Evolutionary conservation across 2,329 filamentous ascomycete genomes (phyloP).

Genomic region (Neopestalotiopsis clavispora): DNA sequence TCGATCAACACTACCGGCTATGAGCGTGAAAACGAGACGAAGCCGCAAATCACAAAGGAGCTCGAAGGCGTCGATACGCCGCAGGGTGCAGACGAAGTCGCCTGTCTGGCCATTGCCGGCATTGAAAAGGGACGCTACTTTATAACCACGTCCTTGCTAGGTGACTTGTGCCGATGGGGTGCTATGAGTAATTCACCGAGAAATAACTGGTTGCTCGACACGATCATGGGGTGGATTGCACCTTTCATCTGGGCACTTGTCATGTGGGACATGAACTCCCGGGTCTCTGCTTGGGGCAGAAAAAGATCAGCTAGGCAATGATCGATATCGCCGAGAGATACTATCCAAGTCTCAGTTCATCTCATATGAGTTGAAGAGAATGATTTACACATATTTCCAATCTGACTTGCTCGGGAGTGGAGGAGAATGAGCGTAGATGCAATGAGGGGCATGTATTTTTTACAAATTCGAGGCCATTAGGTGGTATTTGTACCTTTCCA

Average conservation of each 20-base stretch:
- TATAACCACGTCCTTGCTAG: conserved; percentile 74
- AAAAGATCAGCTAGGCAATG: not conserved
- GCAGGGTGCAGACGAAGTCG: conserved; percentile 78
- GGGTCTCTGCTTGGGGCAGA: conserved; percentile 58
- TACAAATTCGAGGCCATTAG: too few relatives aligned
- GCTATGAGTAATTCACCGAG: conserved; percentile 57
- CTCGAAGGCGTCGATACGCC: conserved; percentile 79
- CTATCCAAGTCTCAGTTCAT: too few relatives aligned
- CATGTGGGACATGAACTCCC: conserved; percentile 56
- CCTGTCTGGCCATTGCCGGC: conserved; percentile 68
- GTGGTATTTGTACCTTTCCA: too few relatives aligned
- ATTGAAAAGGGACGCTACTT: conserved; percentile 81
- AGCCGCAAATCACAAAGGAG: conserved; percentile 76
- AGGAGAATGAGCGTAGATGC: too few relatives aligned
- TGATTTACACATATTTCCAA: too few relatives aligned
- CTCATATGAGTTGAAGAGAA: too few relatives aligned
- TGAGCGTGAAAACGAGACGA: conserved; percentile 73
- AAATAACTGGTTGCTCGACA: conserved; percentile 63
- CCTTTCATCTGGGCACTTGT: conserved; percentile 61
- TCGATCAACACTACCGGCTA: conserved; percentile 78
- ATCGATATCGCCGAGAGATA: too few relatives aligned
- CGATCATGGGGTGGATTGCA: conserved; percentile 55
- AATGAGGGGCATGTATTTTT: too few relatives aligned
- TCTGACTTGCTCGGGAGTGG: too few relatives aligned
- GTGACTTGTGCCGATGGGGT: conserved; percentile 70